Base-by-base conservation (phyloP, 805 yeast genomes). In the Candida sonorensis region DNA sequence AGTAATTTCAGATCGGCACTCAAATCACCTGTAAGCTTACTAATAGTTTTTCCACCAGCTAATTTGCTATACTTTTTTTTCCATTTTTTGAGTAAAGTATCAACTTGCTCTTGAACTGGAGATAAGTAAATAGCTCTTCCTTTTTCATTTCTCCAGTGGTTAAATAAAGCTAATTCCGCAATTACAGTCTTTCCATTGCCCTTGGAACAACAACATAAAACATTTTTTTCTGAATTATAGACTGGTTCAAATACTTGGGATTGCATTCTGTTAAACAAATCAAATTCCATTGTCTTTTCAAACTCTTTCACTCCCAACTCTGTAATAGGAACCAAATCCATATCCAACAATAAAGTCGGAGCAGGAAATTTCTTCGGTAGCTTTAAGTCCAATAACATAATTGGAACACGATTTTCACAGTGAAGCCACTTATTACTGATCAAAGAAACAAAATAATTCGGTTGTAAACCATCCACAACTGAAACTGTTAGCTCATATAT, bases 371-470 rank as follows among this genome's bases (percentile, higher is more conserved):
- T 71, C 46, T 72, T 69, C 5, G 95, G 95, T 4, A 76, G 31
- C 21, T 58, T 62, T 33, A 82, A 42, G 15, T 61, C 50, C 20
- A 64, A 59, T 38, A 85, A 57, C 35, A 75, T 55, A 1, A 86
- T 63, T 0, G 95, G 84, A 1, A 70, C 51, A 37, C 70, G 72
- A 40, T 68, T 63, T 34, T 73, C 83, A 36, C 86, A 75, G 40
- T 84, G 88, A 4, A 87, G 57, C 98, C 97, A 92, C 37, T 67
- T 74, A 36, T 88, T 94, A 36, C 94, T 85, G 2, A 81, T 57
- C 10, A 88, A 53, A 0, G 81, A 66, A 4, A 87, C 68, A 53
- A 81, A 85, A 42, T 81, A 77, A 44, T 75, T 78, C 0, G 96
- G 95, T 23, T 68, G 71, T 2, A 54, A 27, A 1, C 88, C 82